Evolutionary conservation across 352 stramenopile species (phyloP).

Genomic region (Phytophthora colocasiae): DNA sequence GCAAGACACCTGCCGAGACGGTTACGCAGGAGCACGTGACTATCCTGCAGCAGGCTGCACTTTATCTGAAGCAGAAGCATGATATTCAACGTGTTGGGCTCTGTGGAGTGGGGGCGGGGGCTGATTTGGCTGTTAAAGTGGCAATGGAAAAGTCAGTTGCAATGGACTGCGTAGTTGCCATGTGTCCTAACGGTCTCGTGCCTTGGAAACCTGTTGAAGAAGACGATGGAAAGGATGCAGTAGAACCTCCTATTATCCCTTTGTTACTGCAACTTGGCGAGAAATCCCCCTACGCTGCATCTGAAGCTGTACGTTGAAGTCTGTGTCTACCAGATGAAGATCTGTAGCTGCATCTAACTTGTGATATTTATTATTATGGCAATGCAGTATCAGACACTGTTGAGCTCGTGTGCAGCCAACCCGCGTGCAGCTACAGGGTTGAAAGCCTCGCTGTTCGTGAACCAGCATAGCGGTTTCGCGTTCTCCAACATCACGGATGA

Average conservation of each 20-base stretch:
- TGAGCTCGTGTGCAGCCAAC: constrained; percentile 42
- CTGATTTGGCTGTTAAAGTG: constrained; percentile 75
- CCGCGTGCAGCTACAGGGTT: constrained; percentile 22
- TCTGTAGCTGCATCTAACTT: background rate
- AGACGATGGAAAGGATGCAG: constrained; percentile 10
- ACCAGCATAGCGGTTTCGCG: constrained; percentile 81
- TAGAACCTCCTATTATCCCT: constrained; percentile 45
- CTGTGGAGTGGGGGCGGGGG: constrained; percentile 68
- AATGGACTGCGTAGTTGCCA: constrained; percentile 72
- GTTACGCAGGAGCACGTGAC: constrained; percentile 34
- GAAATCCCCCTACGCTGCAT: constrained; percentile 67
- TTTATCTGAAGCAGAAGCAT: constrained; percentile 73
- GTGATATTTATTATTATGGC: constrained; percentile 6
- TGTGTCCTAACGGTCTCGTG: constrained; percentile 71
- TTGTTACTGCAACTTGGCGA: constrained; percentile 74
- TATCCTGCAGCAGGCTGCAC: constrained; percentile 53
- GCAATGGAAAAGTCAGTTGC: constrained; percentile 46
- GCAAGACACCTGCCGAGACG: constrained; percentile 14
- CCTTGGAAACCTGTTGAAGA: constrained; percentile 36
- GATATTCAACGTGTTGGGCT: constrained; percentile 80
- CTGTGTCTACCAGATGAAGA: background rate
- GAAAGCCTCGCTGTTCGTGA: constrained; percentile 67
- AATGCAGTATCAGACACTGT: constrained; percentile 63
- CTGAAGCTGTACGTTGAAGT: constrained; percentile 59
- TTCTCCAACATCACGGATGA: constrained; percentile 92